phyloP scores from a whole-genome alignment of 1,139 yeast species.

The Insectozyma bohioensis region DNA sequence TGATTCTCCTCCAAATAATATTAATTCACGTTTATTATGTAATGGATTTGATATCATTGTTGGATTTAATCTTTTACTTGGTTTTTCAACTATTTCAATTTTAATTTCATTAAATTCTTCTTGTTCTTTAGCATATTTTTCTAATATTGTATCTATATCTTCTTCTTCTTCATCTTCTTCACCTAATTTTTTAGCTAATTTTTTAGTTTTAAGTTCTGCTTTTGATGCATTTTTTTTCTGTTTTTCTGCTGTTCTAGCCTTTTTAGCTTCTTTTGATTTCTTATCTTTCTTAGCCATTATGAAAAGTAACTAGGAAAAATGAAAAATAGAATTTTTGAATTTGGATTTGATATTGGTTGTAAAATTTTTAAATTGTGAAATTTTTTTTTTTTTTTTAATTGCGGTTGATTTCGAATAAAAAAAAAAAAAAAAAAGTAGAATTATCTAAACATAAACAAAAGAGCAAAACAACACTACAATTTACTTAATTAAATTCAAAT shows the following conservation, averaged over 20 bases:
- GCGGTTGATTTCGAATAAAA: slow-evolving; percentile 5
- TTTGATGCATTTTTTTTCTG: slow-evolving; percentile 73
- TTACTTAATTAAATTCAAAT: too few relatives aligned
- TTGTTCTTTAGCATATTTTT: slow-evolving; percentile 77
- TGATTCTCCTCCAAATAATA: slow-evolving; percentile 87
- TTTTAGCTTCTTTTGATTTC: slow-evolving; percentile 86
- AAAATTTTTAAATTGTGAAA: slow-evolving; percentile 6
- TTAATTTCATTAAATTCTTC: slow-evolving; percentile 72
- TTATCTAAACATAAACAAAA: slow-evolving; percentile 6
- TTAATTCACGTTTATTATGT: slow-evolving; percentile 73
- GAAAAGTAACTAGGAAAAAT: too few relatives aligned
- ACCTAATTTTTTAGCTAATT: slow-evolving; percentile 70
- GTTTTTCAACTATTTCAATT: slow-evolving; percentile 49
- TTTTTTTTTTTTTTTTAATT: slow-evolving; percentile 2
- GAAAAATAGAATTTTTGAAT: too few relatives aligned
- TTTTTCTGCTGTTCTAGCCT: slow-evolving; percentile 85
- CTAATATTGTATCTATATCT: slow-evolving; percentile 82
- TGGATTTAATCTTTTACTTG: slow-evolving; percentile 73
- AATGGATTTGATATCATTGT: slow-evolving; percentile 74
- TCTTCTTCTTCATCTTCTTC: slow-evolving; percentile 83
- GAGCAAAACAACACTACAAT: neutral
- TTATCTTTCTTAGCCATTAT: slow-evolving; percentile 81
- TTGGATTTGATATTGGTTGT: slow-evolving; percentile 5
- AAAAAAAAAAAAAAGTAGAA: slow-evolving; percentile 4
- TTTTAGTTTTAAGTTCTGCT: slow-evolving; percentile 72